A percentile compares a stretch with the other conserved stretches of the same genome.
phyloP scores from a whole-genome alignment of 306 rosid genomes.

The Sicyos baderoa region DNA sequence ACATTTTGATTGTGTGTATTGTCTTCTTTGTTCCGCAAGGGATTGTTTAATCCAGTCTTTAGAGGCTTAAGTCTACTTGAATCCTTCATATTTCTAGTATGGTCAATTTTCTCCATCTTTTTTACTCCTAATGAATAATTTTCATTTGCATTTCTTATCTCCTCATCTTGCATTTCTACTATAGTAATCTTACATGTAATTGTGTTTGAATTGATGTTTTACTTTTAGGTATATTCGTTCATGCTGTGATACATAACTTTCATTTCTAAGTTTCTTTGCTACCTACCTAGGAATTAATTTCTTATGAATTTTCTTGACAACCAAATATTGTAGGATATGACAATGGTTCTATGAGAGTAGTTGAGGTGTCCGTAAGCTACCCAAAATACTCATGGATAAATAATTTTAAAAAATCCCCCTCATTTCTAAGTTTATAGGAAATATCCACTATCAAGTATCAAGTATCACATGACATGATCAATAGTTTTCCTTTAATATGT shows the following conservation, averaged over 20 bases:
- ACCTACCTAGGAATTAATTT: background rate
- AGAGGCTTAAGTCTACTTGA: too few relatives aligned
- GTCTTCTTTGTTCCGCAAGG: background rate
- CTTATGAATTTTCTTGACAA: too few relatives aligned
- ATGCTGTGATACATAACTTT: background rate
- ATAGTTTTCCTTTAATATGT: background rate
- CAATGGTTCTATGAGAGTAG: too few relatives aligned
- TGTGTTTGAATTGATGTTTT: background rate
- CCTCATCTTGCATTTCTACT: background rate
- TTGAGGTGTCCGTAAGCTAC: too few relatives aligned
- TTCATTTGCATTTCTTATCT: slow-evolving; percentile 1
- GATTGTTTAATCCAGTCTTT: too few relatives aligned
- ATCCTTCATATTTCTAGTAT: background rate
- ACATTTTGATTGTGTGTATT: background rate
- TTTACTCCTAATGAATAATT: background rate
- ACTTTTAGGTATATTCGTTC: background rate
- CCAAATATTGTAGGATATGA: too few relatives aligned
- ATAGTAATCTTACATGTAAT: background rate
- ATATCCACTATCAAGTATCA: background rate
- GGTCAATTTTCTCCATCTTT: background rate
- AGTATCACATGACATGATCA: slow-evolving; percentile 3
- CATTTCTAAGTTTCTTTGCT: too few relatives aligned
- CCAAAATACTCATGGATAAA: too few relatives aligned
- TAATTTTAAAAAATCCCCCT: too few relatives aligned
- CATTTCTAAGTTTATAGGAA: background rate